These are phyloP conservation scores for Glaciozyma antarctica DNA, from an alignment of 768 basidiomycete genomes.

Conservation along the genomic window DNA sequence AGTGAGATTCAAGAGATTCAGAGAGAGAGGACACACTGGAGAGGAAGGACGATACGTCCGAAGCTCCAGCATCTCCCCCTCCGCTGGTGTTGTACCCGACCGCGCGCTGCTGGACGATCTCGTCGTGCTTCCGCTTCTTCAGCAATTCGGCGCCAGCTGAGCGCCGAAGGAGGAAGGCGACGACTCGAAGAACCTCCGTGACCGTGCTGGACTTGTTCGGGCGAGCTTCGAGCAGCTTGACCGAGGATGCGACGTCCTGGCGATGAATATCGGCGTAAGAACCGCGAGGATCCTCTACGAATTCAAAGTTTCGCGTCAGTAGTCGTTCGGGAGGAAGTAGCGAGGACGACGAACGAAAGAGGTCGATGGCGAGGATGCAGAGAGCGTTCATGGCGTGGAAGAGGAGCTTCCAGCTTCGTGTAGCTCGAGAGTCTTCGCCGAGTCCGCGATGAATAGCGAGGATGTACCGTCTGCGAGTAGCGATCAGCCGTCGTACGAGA, in stretches of 20 bases:
- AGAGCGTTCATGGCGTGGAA: conserved; percentile 24
- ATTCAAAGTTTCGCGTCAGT: too few relatives aligned
- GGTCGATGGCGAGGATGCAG: conserved; percentile 17
- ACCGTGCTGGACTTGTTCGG: conserved; percentile 1
- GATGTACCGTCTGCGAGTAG: background rate
- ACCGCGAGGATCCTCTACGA: conserved; percentile 21
- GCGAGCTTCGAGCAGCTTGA: conserved; percentile 4
- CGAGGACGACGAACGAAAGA: conserved; percentile 11
- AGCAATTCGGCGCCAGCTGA: background rate
- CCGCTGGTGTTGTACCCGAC: background rate
- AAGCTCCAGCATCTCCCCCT: background rate
- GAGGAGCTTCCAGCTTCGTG: background rate
- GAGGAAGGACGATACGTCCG: background rate
- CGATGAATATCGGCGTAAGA: conserved; percentile 11
- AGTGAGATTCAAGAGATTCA: background rate
- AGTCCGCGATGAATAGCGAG: conserved; percentile 6
- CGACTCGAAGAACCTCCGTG: conserved; percentile 3
- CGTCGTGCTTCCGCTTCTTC: background rate
- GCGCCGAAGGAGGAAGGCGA: conserved; percentile 8
- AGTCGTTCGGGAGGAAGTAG: too few relatives aligned
- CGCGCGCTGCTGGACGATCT: background rate
- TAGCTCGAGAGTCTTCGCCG: background rate
- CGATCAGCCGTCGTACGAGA: too few relatives aligned
- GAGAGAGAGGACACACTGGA: background rate
- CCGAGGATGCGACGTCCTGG: conserved; percentile 2